Percentiles rank a stretch among this genome's conserved stretches.
phyloP scores from a whole-genome alignment of 306 rosid genomes.

The Senna tora region DNA sequence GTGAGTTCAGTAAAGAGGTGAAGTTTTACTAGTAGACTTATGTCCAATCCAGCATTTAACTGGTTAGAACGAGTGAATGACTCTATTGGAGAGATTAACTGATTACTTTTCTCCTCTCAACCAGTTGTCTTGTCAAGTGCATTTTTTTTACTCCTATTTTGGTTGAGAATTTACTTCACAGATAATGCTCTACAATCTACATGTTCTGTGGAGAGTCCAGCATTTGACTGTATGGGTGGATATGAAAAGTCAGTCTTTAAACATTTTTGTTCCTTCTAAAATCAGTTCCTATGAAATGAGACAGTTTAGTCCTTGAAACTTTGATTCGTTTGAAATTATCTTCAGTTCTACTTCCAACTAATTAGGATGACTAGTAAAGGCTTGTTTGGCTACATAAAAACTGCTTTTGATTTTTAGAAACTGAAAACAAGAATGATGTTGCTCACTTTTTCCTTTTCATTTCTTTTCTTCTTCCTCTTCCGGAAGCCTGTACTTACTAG shows the following conservation, averaged over 20 bases:
- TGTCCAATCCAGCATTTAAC: conserved; percentile 18
- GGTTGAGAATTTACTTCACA: not conserved
- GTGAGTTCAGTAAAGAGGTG: not conserved
- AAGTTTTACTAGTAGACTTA: not conserved
- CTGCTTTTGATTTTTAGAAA: too few relatives aligned
- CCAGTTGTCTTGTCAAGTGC: not conserved
- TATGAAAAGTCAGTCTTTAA: not conserved
- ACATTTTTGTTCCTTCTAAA: not conserved
- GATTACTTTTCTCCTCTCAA: conserved; percentile 7
- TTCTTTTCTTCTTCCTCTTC: too few relatives aligned
- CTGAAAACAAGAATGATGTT: too few relatives aligned
- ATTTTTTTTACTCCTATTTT: conserved; percentile 18
- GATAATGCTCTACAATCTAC: not conserved
- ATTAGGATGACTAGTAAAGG: not conserved
- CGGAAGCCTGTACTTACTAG: not conserved
- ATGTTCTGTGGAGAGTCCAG: not conserved
- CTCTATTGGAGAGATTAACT: conserved; percentile 7
- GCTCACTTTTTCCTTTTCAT: not conserved
- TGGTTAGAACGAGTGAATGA: not conserved
- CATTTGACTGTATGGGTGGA: not conserved
- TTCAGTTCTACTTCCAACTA: not conserved
- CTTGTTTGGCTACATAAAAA: too few relatives aligned
- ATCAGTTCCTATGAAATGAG: not conserved
- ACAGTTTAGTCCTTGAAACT: not conserved
- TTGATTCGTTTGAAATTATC: not conserved